Evolutionary conservation across 768 basidiomycete genomes (phyloP).

Genomic region (Termitomyces sp.): DNA sequence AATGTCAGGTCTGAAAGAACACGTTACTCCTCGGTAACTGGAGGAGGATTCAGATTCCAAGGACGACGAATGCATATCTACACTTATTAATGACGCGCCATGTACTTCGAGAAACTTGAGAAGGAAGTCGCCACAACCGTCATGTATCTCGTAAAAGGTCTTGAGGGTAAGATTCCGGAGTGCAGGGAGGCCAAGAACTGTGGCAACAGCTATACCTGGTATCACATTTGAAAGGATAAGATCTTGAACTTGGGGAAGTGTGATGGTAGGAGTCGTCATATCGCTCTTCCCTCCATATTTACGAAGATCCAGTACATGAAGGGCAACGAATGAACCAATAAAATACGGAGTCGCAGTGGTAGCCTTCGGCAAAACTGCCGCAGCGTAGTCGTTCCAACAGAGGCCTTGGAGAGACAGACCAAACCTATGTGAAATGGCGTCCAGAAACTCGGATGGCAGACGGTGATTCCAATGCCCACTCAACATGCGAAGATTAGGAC

Average conservation of each 20-base stretch:
- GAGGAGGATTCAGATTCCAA: constrained; percentile 28
- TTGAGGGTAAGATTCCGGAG: constrained; percentile 41
- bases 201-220: constrained; percentile 34
- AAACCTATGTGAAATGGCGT: constrained; percentile 33
- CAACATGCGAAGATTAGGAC: constrained; percentile 42
- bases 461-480: constrained; percentile 44
- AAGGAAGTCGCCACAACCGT: constrained; percentile 21
- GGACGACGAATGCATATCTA: constrained; percentile 38
- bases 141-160: constrained; percentile 17
- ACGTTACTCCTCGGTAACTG: constrained; percentile 19
- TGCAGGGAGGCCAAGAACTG: constrained; percentile 36
- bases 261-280: constrained; percentile 19
- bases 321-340: constrained; percentile 34
- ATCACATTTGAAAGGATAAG: constrained; percentile 39
- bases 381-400: constrained; percentile 38
- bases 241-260: constrained; percentile 38
- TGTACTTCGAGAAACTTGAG: constrained; percentile 37
- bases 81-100: constrained; percentile 32
- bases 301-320: constrained; percentile 46
- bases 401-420: constrained; percentile 39
- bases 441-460: constrained; percentile 41
- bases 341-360: constrained; percentile 30
- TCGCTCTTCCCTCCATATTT: constrained; percentile 30
- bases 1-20: constrained; percentile 34
- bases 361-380: constrained; percentile 12